Evolutionary conservation across 2,329 filamentous ascomycete genomes (phyloP), one percentile per base, ranked within the genome.

Genomic region (Bipolaris zeicola): DNA sequence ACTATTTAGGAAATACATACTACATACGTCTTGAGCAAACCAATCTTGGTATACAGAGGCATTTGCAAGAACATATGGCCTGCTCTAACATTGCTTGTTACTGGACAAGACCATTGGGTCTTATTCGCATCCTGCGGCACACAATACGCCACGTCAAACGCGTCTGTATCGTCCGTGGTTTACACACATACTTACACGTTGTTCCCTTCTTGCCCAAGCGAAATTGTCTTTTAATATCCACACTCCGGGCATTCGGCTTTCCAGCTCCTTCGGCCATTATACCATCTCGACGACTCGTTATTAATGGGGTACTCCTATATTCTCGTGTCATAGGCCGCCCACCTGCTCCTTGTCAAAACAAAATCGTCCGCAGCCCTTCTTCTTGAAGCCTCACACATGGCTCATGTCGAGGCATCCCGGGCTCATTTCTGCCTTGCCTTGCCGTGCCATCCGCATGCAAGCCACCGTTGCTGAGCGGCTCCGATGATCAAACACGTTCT

Each of bases 141-240:
- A 49, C 11, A 22, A 18, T 31, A 28, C 37, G 8, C 31, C 33
- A 36, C 33, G 37, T 22, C 20, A 26, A 38, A 39, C 8, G 26
- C 26, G 26, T 44, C 52, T 31, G 20, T 26, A 44, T 16, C 14
- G 42, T 20, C 14, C 44, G 11, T 33, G 24, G 45, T 50, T 48
- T 39, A 33, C 26, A 28, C 8, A 10, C 26, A 28, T 28, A 10
- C 26, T 28, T 28, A 28, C 31, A 50, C 20, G 34, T 50, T 34
- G 28, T 28, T 16, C 34, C 33, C 41, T 36, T 24, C 39, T 37
- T 46, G 44, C 38, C 16, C 45, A 50, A 52, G 49, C 44, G 57
- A 56, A 18, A 56, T 56, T 46, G 33, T 52, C 36, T 52, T 31
- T 45, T 28, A 37, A 47, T 52, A 44, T 52, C 52, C 53, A 42